Conservation (phyloP, 371 early-diverging fungal species). For the Hamiltosporidium tvaerminnensis region DNA sequence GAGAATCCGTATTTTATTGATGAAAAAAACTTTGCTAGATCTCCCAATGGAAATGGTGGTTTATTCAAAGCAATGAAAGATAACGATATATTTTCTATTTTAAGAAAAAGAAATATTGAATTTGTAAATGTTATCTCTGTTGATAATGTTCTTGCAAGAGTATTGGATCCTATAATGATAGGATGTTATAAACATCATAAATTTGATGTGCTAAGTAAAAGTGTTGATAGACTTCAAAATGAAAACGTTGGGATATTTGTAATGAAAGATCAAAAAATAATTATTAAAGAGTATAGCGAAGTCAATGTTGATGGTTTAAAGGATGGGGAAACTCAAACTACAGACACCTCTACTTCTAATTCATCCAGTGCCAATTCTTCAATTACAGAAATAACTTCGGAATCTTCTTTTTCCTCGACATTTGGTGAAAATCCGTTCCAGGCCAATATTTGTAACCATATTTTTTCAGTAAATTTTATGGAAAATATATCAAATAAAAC, state of each 20-base stretch:
- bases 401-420: not conserved
- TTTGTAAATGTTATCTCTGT: slow-evolving; percentile 46
- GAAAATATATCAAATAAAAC: slow-evolving; percentile 16
- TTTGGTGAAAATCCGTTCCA: not conserved
- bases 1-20: slow-evolving; percentile 6
- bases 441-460: slow-evolving; percentile 51
- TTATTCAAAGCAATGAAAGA: slow-evolving; percentile 39
- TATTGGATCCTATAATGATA: slow-evolving; percentile 41
- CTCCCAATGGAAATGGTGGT: slow-evolving; percentile 50
- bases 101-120: slow-evolving; percentile 4
- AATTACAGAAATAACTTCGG: not conserved
- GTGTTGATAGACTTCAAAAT: slow-evolving; percentile 21
- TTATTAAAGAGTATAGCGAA: slow-evolving; percentile 33
- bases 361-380: slow-evolving; percentile 5
- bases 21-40: slow-evolving; percentile 8
- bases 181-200: slow-evolving; percentile 23
- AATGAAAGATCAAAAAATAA: slow-evolving; percentile 19
- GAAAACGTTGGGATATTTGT: slow-evolving; percentile 46
- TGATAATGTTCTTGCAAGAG: slow-evolving; percentile 49
- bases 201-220: slow-evolving; percentile 36
- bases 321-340: too few species aligned
- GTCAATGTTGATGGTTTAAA: too few species aligned
- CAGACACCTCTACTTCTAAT: not conserved
- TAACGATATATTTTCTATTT: not conserved
- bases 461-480: slow-evolving; percentile 30